Evolutionary conservation across 2,329 filamentous ascomycete species (phyloP), one percentile per base, ranked within the genome.

Genomic region (Nigrospora osmanthi): DNA sequence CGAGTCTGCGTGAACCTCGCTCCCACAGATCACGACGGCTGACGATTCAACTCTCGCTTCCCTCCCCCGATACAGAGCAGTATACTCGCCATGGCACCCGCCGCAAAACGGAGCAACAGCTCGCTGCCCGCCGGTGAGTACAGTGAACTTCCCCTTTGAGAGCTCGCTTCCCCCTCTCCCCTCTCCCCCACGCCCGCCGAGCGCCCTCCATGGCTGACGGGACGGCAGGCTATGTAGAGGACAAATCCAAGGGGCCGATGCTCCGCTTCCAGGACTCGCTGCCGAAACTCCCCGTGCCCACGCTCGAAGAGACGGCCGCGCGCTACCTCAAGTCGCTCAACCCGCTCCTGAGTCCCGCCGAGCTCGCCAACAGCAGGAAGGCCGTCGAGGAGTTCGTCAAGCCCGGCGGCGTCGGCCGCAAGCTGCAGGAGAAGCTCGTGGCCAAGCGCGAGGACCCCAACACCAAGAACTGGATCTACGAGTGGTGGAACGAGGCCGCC

Each of bases 401-500:
- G 54, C 88, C 91, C n/a, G 89, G 88, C 46, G 88, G 89, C 35
- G 74, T 83, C 42, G 93, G 91, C 49, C 78, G 84, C 63, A 80
- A 81, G 58, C 81, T 98, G 37, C 93, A 98, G 71, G 85, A 95
- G 62, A 87, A 91, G 65, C 75, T 98, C 52, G 58, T 91, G 42
- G 88, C 86, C 47, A 81, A 82, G 51, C 80, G 87, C 50, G 85
- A 89, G 55, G 81, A 95, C 54, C 84, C 90, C 41, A 83, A 86
- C 50, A 71, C 78, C 62, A 89, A 86, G 71, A 98, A 97, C 70
- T 98, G 93, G 93, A 76, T 98, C 46, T 83, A 85, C 56, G 91
- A 98, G 56, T 98, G 93, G 93, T 98, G 93, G 93, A 97, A 98
- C 65, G 81, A 95, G 43, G 81, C 83, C 5, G 93, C 93, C 47